phyloP scores from a whole-genome alignment of 495 filamentous ascomycete genomes.

The Tuber brumale region DNA sequence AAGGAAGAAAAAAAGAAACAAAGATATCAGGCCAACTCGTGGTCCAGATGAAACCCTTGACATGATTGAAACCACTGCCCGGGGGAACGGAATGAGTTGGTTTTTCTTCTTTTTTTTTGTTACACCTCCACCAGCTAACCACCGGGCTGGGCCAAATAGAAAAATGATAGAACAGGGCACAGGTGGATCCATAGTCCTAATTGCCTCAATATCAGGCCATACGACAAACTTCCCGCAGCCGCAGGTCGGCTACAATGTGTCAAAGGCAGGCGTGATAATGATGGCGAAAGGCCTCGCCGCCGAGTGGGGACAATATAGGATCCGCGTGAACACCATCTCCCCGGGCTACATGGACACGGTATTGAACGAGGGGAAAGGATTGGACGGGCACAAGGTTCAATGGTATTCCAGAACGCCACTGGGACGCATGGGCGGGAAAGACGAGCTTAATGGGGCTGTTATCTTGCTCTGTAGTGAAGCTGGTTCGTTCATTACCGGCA shows the following conservation, averaged over 20 bases:
- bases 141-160: constrained; percentile 16
- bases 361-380: constrained; percentile 59
- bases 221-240: constrained; percentile 63
- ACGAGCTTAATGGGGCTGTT: constrained; percentile 61
- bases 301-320: constrained; percentile 59
- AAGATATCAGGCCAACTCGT: neutral
- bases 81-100: neutral
- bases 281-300: constrained; percentile 58
- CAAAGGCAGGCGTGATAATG: constrained; percentile 58
- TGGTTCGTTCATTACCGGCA: constrained; percentile 63
- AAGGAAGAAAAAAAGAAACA: neutral
- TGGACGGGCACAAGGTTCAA: constrained; percentile 50
- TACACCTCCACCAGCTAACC: neutral
- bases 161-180: constrained; percentile 37
- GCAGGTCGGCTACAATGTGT: constrained; percentile 64
- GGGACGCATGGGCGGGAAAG: constrained; percentile 60
- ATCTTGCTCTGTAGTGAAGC: constrained; percentile 58
- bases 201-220: constrained; percentile 62
- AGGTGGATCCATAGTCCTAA: constrained; percentile 59
- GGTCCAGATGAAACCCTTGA: neutral
- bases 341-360: constrained; percentile 79
- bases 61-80: neutral
- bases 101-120: neutral
- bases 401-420: constrained; percentile 61
- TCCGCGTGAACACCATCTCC: constrained; percentile 62